Conservation (phyloP, 208 protist species). For the Leishmania guyanensis region DNA sequence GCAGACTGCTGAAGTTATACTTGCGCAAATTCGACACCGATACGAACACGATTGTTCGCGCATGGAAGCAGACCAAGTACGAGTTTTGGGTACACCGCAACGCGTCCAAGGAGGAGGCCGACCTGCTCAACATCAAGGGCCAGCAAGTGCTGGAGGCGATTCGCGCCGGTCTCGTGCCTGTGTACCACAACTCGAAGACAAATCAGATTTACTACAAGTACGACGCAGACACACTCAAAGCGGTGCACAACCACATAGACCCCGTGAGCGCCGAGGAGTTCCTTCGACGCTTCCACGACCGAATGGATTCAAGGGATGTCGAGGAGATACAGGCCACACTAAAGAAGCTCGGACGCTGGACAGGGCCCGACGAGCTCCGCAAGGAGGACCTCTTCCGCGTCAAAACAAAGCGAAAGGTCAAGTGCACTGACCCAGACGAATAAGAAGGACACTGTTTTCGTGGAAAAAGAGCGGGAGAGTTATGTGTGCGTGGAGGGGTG, state of each 20-base stretch:
- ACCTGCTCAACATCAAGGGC: conserved; percentile 72
- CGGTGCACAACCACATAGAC: conserved; percentile 83
- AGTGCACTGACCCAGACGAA: conserved; percentile 75
- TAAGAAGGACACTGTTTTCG: neutral
- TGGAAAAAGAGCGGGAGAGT: neutral
- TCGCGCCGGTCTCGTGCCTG: conserved; percentile 70
- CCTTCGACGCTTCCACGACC: conserved; percentile 78
- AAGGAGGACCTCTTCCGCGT: conserved; percentile 66
- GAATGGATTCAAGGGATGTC: conserved; percentile 72
- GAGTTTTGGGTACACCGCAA: conserved; percentile 80
- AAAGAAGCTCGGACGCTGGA: conserved; percentile 80
- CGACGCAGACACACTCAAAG: conserved; percentile 77
- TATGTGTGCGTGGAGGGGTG: neutral
- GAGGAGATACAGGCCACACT: conserved; percentile 65
- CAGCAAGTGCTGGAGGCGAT: conserved; percentile 82
- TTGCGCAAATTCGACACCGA: conserved; percentile 90
- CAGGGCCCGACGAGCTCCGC: conserved; percentile 66
- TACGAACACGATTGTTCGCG: conserved; percentile 75
- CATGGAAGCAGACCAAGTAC: conserved; percentile 90
- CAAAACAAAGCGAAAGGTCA: conserved; percentile 73
- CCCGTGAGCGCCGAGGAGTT: conserved; percentile 81
- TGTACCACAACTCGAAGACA: conserved; percentile 74
- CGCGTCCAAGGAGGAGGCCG: conserved; percentile 47
- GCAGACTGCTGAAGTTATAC: conserved; percentile 82
- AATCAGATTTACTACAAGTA: conserved; percentile 82